Base-by-base conservation (phyloP, 1,139 yeast species). In the Kodamaea alishanica region DNA sequence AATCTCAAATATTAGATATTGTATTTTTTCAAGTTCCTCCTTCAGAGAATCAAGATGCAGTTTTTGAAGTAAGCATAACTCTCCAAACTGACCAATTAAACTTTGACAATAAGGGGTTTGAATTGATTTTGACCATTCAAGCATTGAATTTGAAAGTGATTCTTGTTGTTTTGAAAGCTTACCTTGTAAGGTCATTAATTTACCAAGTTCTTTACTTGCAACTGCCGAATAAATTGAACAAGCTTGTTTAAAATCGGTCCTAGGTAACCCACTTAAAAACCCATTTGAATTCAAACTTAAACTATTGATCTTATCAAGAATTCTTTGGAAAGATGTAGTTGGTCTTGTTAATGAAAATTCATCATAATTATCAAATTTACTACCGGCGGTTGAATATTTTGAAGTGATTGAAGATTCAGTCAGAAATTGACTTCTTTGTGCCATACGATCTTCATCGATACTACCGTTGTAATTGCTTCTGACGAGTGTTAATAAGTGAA, bases 1-100 rank as follows among this genome's bases (percentile, higher is more conserved):
- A 2, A 79, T 76, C 39, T 67, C 69, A 5, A 58, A 54, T 35
- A 79, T 56, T 41, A 71, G 73, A 12, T 65, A 50, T 38, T 64
- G 67, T 30, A 76, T 55, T 37, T 55, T 61, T 32, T 70, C 76
- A 41, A 71, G 56, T 45, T 63, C 70, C 38, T 73, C 70, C 24
- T 63, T 54, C 28, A 63, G 38, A 11, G 57, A 56, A 8, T 61
- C 63, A 29, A 55, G 56, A n/a, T 61, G 46, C 9, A 58, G 58
- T 11, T 60, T 49, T 43, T 75, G 74, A n/a, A 54, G 41, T 12
- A 61, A 63, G 3, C 73, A 48, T 8, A 75, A 52, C 28, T 57
- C 55, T 28, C 65, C 60, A 40, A 70, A 72, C 34, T 70, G 73
- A 33, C 59, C 61, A 30, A 77, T 53, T 53, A 74, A 53, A 15